Percentiles rank a stretch among this genome's conserved stretches.
Evolutionary conservation across 306 rosid genomes (phyloP).

Genomic region (Cucumis melo): DNA sequence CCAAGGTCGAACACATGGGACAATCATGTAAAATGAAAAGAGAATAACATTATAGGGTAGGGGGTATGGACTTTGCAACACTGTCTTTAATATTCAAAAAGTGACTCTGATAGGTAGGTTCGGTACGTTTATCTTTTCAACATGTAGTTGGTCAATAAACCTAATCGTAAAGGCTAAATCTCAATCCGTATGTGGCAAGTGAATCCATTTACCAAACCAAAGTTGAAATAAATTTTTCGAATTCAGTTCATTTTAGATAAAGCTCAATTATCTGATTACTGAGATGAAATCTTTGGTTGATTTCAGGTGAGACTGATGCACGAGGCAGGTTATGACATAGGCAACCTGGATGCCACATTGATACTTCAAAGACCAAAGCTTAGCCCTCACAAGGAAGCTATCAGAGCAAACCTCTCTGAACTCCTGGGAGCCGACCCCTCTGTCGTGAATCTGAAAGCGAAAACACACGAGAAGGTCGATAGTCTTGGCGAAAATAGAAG

Average conservation of each 20-base stretch:
- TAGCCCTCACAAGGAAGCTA: slow-evolving; percentile 88
- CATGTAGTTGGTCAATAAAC: background rate
- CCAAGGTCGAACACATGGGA: background rate
- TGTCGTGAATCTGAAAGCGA: slow-evolving; percentile 84
- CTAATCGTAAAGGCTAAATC: background rate
- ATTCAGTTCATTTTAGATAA: background rate
- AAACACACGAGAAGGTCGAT: slow-evolving; percentile 95
- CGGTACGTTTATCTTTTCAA: too few relatives aligned
- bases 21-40: background rate
- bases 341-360: slow-evolving; percentile 83
- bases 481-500: slow-evolving; percentile 96
- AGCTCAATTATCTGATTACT: background rate
- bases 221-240: background rate
- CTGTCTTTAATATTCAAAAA: background rate
- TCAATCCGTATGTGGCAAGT: background rate
- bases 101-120: background rate
- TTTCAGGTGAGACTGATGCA: slow-evolving; percentile 84
- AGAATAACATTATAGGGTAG: background rate
- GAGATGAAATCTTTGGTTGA: background rate
- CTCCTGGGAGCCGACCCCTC: slow-evolving; percentile 81
- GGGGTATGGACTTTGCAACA: background rate
- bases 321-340: slow-evolving; percentile 84
- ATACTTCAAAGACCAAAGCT: slow-evolving; percentile 91
- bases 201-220: background rate
- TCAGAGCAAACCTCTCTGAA: slow-evolving; percentile 70